Base-by-base conservation (phyloP, 192 early-diverging fungal species). In the Entomortierella lignicola region DNA sequence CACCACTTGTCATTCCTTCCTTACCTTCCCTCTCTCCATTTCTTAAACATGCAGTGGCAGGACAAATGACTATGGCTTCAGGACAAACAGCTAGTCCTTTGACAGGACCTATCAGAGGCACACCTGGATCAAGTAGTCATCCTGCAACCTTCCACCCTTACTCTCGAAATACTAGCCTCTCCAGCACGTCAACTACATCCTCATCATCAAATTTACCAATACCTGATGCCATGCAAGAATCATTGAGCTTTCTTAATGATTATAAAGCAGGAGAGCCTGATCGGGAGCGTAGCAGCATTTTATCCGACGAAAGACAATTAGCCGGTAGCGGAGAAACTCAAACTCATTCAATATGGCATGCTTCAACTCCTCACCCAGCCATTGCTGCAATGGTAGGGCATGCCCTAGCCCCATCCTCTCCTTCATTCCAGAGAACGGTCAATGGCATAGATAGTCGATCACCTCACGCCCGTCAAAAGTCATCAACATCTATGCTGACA, bases 331-430 rank as follows among this genome's bases (percentile, higher is more conserved):
- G 55, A 17, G 72, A 68, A 5, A 42, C 13, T 15, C n/a, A 13
- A 2, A 4, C 61, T 17, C 73, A 68, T 8, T 79, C 75, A 0
- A 60, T 70, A 48, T 70, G 68, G 66, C 66, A 69, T 48, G 66
- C 75, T 4, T 79, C 75, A 2, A 70, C 67, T 25, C 75, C 67
- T 23, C 75, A 79, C 12, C 75, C 75, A 25, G 75, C 75, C 29
- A 79, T 79, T 27, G 75, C 66, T 8, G 75, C 75, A 18, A 79
- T 79, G 75, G 75, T 79, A 0, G 75, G 67, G 4, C 75, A 79
- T 53, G 48, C 68, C 2, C 57, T 79, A 25, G 41, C 75, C 17
- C 75, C 75, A 0, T 79, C 75, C 0, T 56, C 75, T 7, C 75
- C 68, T 7, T 41, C 66, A 0, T 66, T 79, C n/a, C 75, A 79